phyloP scores from a whole-genome alignment of 768 basidiomycete genomes.

The Galerina marginata region DNA sequence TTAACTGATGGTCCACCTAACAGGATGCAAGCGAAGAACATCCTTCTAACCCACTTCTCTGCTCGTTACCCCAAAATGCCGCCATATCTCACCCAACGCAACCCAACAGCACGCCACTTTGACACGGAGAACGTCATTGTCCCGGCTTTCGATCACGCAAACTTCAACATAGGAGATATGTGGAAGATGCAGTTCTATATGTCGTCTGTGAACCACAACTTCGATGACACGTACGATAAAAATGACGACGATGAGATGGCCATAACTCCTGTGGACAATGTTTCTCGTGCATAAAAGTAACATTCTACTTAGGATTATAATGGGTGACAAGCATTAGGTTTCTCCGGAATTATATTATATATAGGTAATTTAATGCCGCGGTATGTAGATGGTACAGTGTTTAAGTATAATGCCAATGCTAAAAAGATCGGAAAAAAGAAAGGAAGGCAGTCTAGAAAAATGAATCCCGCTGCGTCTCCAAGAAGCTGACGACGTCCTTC shows the following conservation, averaged over 20 bases:
- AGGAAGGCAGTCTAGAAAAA: background rate
- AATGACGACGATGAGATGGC: conserved; percentile 32
- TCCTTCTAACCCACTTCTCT: conserved; percentile 96
- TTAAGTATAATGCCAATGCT: conserved; percentile 7
- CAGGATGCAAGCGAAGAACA: conserved; percentile 85
- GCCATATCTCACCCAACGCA: conserved; percentile 41
- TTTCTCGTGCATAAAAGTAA: conserved; percentile 8
- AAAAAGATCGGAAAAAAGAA: background rate
- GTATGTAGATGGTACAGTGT: conserved; percentile 8
- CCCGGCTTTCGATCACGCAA: conserved; percentile 82
- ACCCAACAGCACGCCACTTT: conserved; percentile 14
- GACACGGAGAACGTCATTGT: conserved; percentile 56
- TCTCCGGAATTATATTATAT: conserved; percentile 4
- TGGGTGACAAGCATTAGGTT: background rate
- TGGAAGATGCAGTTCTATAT: conserved; percentile 86
- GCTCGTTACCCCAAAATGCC: conserved; percentile 92
- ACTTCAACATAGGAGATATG: conserved; percentile 76
- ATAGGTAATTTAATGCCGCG: conserved; percentile 6
- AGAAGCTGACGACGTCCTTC: conserved; percentile 55
- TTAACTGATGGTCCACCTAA: background rate
- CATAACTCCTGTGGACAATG: background rate
- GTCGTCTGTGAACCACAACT: conserved; percentile 68
- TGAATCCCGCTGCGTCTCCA: conserved; percentile 48
- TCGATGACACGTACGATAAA: conserved; percentile 60
- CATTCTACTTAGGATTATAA: background rate